A percentile compares a stretch with the other conserved stretches of the same genome.
Evolutionary conservation across 2,329 filamentous ascomycete genomes (phyloP).

Genomic region (Clonostachys byssicola): DNA sequence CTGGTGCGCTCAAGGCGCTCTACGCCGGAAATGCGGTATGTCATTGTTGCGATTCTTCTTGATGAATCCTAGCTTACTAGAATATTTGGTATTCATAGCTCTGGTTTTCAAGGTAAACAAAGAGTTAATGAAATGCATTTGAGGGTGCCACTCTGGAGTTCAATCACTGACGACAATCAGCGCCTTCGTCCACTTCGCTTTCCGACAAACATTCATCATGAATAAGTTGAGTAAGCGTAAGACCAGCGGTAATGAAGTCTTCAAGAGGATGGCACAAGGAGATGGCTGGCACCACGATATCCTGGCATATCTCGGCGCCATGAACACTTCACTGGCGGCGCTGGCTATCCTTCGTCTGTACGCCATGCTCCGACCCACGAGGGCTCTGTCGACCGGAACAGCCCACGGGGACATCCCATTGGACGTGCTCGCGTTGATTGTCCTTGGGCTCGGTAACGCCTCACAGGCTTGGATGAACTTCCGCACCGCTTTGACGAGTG

Average conservation of each 20-base stretch:
- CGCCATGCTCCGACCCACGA: slow-evolving; percentile 4
- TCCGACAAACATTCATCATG: slow-evolving; percentile 9
- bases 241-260: slow-evolving; percentile 2
- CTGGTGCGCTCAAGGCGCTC: slow-evolving; percentile 5
- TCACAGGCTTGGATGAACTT: slow-evolving; percentile 17
- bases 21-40: slow-evolving; percentile 13
- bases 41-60: background rate
- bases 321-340: slow-evolving; percentile 11
- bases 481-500: slow-evolving; percentile 2
- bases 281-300: slow-evolving; percentile 16
- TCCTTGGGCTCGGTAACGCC: slow-evolving; percentile 14
- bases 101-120: background rate
- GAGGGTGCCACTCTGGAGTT: too few relatives aligned
- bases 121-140: too few relatives aligned
- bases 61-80: background rate
- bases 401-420: slow-evolving; percentile 7
- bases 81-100: background rate
- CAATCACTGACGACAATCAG: slow-evolving; percentile 2
- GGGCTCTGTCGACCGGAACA: slow-evolving; percentile 5
- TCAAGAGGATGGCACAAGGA: slow-evolving; percentile 5
- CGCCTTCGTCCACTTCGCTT: slow-evolving; percentile 10
- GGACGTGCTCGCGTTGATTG: slow-evolving; percentile 11
- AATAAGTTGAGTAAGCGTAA: slow-evolving; percentile 8
- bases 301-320: slow-evolving; percentile 13
- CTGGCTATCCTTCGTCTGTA: slow-evolving; percentile 12